Base-by-base conservation (phyloP, 2,329 filamentous ascomycete species). In the Hymenoscyphus salicellus region DNA sequence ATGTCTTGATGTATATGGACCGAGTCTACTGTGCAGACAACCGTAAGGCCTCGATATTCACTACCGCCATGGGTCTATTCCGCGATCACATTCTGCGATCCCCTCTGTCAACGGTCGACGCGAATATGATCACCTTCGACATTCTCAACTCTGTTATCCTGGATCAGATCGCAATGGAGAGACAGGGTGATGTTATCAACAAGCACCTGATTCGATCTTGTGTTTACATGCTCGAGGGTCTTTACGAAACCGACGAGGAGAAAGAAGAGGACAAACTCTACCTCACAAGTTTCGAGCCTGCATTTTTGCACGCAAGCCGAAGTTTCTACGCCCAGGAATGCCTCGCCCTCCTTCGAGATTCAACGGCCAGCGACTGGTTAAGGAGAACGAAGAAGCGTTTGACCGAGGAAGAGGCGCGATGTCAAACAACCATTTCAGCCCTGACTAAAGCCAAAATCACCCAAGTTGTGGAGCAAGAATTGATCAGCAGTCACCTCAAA, bases 1-100 rank as follows among this genome's bases (percentile, higher is more conserved):
- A 98, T 76, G 92, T 98, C 36, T 83, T 98, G 60, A 97, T 98
- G 93, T 97, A 97, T 75, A 92, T 99, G 82, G 94, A 99, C 75
- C 89, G 93, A 59, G 89, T 93, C 32, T 93, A 91, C 73, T 89
- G 87, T 59, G 82, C 87, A 41, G 92, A 96, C 68, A 85, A 88
- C 65, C 84, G 86, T 5, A 84, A 84, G 66, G 89, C 92, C 0
- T 90, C 90, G 0, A 95, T 97, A 62, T 97, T 93, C 75, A 86
- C 89, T 16, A 86, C 90, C 10, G 89, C 92, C 2, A 96, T 99
- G 82, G 89, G 89, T 2, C 82, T 97, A 1, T 99, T 96, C 77
- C 88, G 94, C 43, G 92, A 97, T 71, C 83, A 93, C 71, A 90
- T 99, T 55, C 82, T 99, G 8, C 86, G 86, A 33, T 86, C 87